Evolutionary conservation across 306 rosid species (phyloP), one percentile per base, ranked within the genome.

Genomic region (Crataegus laevigata): DNA sequence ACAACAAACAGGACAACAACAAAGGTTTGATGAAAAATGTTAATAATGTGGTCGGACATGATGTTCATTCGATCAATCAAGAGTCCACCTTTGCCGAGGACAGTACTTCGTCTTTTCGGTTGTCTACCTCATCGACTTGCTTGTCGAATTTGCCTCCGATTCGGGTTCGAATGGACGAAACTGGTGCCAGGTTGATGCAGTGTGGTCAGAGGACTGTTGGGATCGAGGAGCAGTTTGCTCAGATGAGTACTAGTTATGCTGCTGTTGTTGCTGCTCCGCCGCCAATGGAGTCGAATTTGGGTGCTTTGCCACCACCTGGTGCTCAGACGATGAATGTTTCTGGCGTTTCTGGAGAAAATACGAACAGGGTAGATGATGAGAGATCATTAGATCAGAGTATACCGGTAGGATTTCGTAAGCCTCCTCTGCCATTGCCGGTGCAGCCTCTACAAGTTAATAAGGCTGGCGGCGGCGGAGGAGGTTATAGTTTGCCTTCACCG

Each of bases 131-230:
- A 2, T 81, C 93, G 29, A 91, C 97, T 52, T 90, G 96, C 3
- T 69, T 87, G 85, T 84, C 91, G 1, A 96, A 88, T 80, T 79
- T 96, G 80, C 96, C 98, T n/a, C 98, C 93, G 2, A 88, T 96
- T 78, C 89, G 93, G 76, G 92, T 96, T 63, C 90, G 90, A 1
- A 84, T 86, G 24, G 96, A 90, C 8, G 93, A 89, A 9, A 78
- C 55, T 62, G 86, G 77, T 40, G 85, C 63, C 32, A 69, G 82
- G 60, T 76, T 79, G 76, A 66, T 79, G 78, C 96, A 86, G 14
- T 86, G 86, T 79, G 88, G 87, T 81, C 84, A 84, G 52, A 86
- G 47, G 74, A 54, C 51, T 30, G 88, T 50, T 40, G 89, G 85
- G 69, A 60, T 84, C n/a, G 94, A 94, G 72, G 98, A 93, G 62